phyloP scores from a whole-genome alignment of 192 early-diverging fungal species.

The Coemansia sp. region DNA sequence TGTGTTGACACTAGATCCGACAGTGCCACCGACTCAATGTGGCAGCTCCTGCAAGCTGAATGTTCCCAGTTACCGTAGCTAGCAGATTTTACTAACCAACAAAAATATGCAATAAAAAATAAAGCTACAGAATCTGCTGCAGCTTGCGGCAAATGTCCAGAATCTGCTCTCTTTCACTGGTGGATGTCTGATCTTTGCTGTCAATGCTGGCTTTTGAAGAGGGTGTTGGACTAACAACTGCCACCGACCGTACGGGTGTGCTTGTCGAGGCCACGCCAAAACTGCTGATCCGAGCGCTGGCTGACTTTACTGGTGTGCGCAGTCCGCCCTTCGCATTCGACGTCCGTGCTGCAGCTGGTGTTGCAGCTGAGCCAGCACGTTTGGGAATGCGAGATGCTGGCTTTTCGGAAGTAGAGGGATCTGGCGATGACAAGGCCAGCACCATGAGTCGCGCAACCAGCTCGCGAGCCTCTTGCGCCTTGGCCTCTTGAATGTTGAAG shows the following conservation, averaged over 20 bases:
- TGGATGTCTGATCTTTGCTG: conserved; percentile 20
- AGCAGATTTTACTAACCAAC: background rate
- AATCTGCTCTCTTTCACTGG: conserved; percentile 37
- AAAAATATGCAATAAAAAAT: background rate
- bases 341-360: conserved; percentile 6
- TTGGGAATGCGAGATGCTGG: conserved; percentile 27
- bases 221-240: conserved; percentile 36
- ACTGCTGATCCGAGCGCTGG: conserved; percentile 46
- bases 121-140: conserved; percentile 27
- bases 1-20: background rate
- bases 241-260: conserved; percentile 42
- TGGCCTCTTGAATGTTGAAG: conserved; percentile 7
- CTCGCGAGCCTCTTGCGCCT: conserved; percentile 48
- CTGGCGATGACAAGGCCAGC: conserved; percentile 41
- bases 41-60: conserved; percentile 20
- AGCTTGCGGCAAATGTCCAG: conserved; percentile 52
- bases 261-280: conserved; percentile 50
- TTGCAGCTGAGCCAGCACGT: conserved; percentile 15
- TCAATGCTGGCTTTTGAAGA: conserved; percentile 19
- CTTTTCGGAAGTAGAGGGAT: conserved; percentile 25
- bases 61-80: background rate
- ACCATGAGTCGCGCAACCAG: conserved; percentile 52
- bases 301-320: conserved; percentile 31
- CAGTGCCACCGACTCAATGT: conserved; percentile 7
- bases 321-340: conserved; percentile 21